Percentiles rank a stretch among this genome's conserved stretches.
These are phyloP conservation scores for Colletotrichum sp. DNA, from an alignment of 2,329 filamentous ascomycete species.

Conservation along the genomic window DNA sequence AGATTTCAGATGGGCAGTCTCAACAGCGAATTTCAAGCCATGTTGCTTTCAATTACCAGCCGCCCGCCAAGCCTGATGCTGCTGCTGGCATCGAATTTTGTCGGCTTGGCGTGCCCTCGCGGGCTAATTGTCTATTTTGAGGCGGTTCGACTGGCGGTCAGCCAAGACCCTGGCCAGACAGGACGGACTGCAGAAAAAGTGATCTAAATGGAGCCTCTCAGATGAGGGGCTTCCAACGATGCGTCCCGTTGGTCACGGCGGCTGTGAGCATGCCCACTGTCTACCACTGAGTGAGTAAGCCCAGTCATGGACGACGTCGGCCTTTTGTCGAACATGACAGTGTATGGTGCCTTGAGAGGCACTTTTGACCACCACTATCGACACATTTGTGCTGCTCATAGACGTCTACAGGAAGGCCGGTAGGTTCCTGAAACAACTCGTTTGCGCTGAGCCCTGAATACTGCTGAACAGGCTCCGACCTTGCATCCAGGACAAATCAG, in stretches of 20 bases:
- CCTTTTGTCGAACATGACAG: not conserved
- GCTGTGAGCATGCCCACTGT: not conserved
- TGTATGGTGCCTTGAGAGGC: not conserved
- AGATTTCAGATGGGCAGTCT: constrained; percentile 1
- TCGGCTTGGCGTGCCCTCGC: not conserved
- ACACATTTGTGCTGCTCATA: not conserved
- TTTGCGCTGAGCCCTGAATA: not conserved
- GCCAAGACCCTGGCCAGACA: not conserved
- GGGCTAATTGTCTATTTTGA: not conserved
- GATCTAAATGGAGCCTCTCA: not conserved
- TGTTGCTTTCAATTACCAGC: not conserved
- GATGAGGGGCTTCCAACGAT: not conserved
- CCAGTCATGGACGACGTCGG: not conserved
- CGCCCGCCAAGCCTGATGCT: not conserved
- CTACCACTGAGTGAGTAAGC: not conserved
- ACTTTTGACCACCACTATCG: not conserved
- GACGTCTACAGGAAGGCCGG: not conserved
- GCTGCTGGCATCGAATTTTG: not conserved
- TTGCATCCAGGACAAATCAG: constrained; percentile 3
- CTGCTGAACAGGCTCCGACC: not conserved
- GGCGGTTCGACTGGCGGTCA: constrained; percentile 3
- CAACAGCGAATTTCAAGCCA: constrained; percentile 15
- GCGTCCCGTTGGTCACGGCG: not conserved
- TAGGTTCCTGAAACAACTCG: constrained; percentile 9
- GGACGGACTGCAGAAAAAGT: not conserved